Base-by-base conservation (phyloP, 768 basidiomycete genomes). In the Melanogaster broomeanus region DNA sequence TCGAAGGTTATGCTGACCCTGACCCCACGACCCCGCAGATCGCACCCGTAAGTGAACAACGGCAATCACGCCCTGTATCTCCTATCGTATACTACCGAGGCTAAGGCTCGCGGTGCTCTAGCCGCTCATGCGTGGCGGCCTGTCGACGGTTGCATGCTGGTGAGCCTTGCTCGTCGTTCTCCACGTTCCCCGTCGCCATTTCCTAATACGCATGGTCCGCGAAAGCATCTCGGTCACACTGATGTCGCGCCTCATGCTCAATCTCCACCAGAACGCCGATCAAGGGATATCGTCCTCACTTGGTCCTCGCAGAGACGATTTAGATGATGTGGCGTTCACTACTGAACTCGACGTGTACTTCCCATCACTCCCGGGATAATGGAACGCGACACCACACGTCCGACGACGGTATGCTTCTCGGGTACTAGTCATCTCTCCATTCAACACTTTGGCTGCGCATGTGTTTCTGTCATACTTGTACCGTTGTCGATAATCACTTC, bases 171-270 rank as follows among this genome's bases (percentile, higher is more conserved):
- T n/a, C n/a, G n/a, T 21, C 35, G 25, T 27, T 11, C 10, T 30
- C 30, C 43, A 21, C 9, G 12, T 16, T 30, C 34, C 48, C 27
- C 42, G 34, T 31, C 25, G 38, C 2, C 22, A 28, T 39, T 16
- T 18, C 37, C 12, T 8, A 4, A 30, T 33, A 35, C 43, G 5
- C 27, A n/a, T n/a, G 27, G 19, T 3, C 6, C 34, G 12, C 10
- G 37, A 34, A 18, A 80, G 80, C 55, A 67, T 80, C 12, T 78
- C 81, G 5, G 70, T 81, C 9, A 75, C 73, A 1, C 72, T 81
- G 73, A 75, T 81, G 67, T 81, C 78, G 12, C 79, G 79, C 10
- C 72, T 83, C 2, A 78, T 81, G 72, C 73, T 82, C 35, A 82
- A 83, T 61, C 70, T 82, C 6, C 76, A 81, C 57, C 63, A 72